phyloP scores from a whole-genome alignment of 352 stramenopile species.

The Globisporangium solare region DNA sequence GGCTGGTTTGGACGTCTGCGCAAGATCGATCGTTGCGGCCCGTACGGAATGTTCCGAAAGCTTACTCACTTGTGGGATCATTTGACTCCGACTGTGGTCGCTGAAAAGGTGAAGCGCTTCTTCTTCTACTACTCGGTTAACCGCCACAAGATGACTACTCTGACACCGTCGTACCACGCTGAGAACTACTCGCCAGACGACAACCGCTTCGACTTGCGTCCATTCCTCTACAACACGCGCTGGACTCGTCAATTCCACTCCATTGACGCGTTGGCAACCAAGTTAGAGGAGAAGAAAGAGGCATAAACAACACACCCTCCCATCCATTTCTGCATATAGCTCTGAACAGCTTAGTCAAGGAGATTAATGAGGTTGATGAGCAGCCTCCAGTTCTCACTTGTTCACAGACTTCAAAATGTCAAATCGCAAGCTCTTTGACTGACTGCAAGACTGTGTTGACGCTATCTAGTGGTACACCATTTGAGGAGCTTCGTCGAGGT shows the following conservation, averaged over 20 bases:
- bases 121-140: conserved; percentile 98
- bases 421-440: conserved; percentile 2
- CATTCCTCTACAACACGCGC: conserved; percentile 96
- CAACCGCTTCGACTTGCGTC: conserved; percentile 98
- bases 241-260: conserved; percentile 95
- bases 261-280: conserved; percentile 90
- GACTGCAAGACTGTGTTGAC: conserved; percentile 3
- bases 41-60: conserved; percentile 92
- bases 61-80: conserved; percentile 86
- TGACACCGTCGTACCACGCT: conserved; percentile 98
- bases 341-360: too few species aligned
- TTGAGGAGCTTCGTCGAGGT: conserved; percentile 5
- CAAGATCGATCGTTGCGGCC: conserved; percentile 95
- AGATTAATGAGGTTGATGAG: too few species aligned
- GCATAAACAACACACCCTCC: conserved; percentile 1
- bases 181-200: conserved; percentile 99
- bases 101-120: conserved; percentile 94
- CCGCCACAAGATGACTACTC: conserved; percentile 98
- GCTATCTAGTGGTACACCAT: conserved; percentile 1
- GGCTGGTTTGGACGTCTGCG: conserved; percentile 93
- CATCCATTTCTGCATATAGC: too few species aligned
- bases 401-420: conserved; percentile 1
- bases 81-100: conserved; percentile 67
- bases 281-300: conserved; percentile 54
- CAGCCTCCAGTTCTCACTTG: too few species aligned